Percentiles rank a stretch among this genome's conserved stretches.
phyloP scores from a whole-genome alignment of 306 rosid genomes.

The peach (Prunus persica) region DNA sequence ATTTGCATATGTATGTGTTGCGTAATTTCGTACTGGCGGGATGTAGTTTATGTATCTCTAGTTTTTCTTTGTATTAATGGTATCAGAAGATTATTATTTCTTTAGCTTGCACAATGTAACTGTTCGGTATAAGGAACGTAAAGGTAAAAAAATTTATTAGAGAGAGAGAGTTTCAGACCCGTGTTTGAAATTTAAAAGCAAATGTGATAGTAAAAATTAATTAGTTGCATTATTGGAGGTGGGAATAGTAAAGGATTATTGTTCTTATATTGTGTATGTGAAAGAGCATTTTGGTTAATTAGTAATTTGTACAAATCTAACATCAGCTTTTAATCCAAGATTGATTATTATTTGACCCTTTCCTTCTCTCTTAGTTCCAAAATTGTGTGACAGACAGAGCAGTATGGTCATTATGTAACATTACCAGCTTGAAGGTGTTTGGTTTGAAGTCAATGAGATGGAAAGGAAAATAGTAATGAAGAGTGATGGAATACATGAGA shows the following conservation, averaged over 20 bases:
- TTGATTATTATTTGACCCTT: background rate
- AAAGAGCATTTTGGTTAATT: background rate
- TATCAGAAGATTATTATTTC: background rate
- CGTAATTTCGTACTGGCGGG: background rate
- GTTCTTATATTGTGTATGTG: background rate
- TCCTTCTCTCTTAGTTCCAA: background rate
- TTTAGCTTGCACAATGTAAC: background rate
- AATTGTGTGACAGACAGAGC: background rate
- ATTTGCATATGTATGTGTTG: background rate
- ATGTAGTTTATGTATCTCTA: no score
- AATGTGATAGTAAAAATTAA: background rate
- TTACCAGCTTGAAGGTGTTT: background rate
- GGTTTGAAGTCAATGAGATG: background rate
- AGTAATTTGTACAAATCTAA: background rate
- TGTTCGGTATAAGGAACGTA: background rate
- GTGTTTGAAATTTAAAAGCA: background rate
- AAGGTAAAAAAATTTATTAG: background rate
- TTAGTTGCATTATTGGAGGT: background rate
- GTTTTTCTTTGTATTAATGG: no score
- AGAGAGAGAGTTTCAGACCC: background rate
- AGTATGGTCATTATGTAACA: background rate
- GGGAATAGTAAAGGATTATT: background rate
- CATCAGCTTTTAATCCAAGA: background rate
- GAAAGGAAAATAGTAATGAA: background rate
- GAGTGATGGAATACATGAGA: background rate